These are phyloP conservation scores for Ascochyta pisi DNA, from an alignment of 2,329 filamentous ascomycete genomes.

Conservation along the genomic window DNA sequence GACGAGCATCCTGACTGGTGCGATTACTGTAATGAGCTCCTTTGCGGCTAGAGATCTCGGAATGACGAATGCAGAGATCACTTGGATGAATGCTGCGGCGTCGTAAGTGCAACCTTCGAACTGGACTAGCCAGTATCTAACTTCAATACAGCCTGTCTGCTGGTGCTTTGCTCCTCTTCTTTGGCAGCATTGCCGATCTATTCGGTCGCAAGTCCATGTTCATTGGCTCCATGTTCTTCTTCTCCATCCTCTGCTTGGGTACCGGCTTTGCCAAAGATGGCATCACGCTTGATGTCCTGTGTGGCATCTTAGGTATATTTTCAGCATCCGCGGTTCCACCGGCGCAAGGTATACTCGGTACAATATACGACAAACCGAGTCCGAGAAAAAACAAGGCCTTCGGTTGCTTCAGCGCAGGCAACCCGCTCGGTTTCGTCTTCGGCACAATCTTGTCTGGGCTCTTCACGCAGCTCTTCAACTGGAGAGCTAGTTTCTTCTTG, in stretches of 20 bases:
- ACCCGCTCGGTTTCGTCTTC: conserved; percentile 64
- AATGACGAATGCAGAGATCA: conserved; percentile 71
- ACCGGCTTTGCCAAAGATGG: conserved; percentile 66
- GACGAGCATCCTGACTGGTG: conserved; percentile 65
- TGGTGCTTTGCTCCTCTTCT: conserved; percentile 70
- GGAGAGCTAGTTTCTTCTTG: conserved; percentile 69
- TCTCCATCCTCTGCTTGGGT: conserved; percentile 63
- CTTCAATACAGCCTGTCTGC: conserved; percentile 60
- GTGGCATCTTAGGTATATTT: conserved; percentile 64
- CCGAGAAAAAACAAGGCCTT: conserved; percentile 70
- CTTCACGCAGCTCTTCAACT: conserved; percentile 66
- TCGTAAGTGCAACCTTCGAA: conserved; percentile 52
- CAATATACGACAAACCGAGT: conserved; percentile 67
- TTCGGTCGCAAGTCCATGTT: conserved; percentile 70
- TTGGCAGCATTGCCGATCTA: conserved; percentile 70
- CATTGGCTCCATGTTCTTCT: conserved; percentile 65
- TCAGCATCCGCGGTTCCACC: conserved; percentile 69
- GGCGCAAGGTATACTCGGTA: conserved; percentile 69
- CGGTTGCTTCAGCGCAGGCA: conserved; percentile 67
- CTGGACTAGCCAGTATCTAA: not conserved
- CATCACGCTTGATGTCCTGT: conserved; percentile 67
- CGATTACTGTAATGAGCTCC: conserved; percentile 67
- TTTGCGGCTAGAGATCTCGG: conserved; percentile 65
- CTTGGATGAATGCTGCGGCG: conserved; percentile 70
- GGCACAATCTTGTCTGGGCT: conserved; percentile 68